phyloP scores from a whole-genome alignment of 2,329 filamentous ascomycete genomes.

The Talaromyces funiculosus region DNA sequence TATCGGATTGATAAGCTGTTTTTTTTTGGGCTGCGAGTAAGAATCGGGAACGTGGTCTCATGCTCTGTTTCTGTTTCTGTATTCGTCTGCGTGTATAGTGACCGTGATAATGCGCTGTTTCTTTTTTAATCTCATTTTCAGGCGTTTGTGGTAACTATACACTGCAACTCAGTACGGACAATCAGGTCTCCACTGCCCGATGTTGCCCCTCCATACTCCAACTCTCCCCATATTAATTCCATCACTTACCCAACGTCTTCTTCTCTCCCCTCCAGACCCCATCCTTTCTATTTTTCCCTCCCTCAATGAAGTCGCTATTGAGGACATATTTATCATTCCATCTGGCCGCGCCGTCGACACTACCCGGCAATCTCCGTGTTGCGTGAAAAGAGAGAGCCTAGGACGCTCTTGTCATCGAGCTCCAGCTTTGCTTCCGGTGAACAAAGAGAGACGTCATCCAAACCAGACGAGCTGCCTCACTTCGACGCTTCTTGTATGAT shows the following conservation, averaged over 20 bases:
- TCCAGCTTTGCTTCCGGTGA: conserved; percentile 2
- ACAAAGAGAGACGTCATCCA: conserved; percentile 13
- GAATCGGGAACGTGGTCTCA: not conserved
- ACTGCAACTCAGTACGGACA: not conserved
- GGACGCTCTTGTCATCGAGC: not conserved
- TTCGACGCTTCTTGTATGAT: not conserved
- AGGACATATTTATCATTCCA: conserved; percentile 15
- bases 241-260: not conserved
- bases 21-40: not conserved
- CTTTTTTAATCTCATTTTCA: not conserved
- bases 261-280: not conserved
- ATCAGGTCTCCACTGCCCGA: not conserved
- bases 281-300: not conserved
- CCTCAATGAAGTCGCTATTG: conserved; percentile 28
- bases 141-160: not conserved
- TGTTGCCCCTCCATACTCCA: conserved; percentile 3
- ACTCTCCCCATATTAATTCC: not conserved
- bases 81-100: not conserved
- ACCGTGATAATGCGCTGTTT: not conserved
- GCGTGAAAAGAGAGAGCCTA: not conserved
- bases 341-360: conserved; percentile 2
- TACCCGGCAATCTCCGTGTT: not conserved
- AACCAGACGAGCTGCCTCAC: not conserved
- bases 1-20: not conserved
- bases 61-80: not conserved